These are phyloP conservation scores for Kwoniella botswanensis DNA, from an alignment of 768 basidiomycete genomes.

Conservation along the genomic window DNA sequence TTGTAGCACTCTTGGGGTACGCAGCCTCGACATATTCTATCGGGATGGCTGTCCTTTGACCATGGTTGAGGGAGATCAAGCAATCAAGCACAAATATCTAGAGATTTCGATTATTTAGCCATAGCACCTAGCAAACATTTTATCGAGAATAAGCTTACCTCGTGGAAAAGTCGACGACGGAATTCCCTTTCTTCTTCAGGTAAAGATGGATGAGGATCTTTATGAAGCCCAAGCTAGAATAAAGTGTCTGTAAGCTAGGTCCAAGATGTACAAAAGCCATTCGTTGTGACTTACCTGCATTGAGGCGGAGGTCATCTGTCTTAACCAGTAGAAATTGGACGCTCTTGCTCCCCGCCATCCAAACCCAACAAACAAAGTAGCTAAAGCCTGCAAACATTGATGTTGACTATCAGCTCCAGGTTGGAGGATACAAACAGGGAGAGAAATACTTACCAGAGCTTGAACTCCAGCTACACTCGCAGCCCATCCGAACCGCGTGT, in stretches of 20 bases:
- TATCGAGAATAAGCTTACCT: constrained; percentile 17
- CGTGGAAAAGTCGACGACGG: constrained; percentile 48
- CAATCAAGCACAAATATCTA: constrained; percentile 44
- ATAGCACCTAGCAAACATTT: neutral
- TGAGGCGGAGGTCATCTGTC: constrained; percentile 43
- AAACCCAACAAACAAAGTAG: constrained; percentile 48
- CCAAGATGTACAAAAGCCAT: neutral
- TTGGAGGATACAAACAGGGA: neutral
- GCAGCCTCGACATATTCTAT: constrained; percentile 43
- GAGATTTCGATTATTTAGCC: neutral
- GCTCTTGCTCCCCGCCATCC: constrained; percentile 49
- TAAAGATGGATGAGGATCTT: constrained; percentile 47
- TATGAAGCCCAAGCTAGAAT: constrained; percentile 44
- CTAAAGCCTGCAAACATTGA: constrained; percentile 21
- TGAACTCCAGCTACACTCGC: constrained; percentile 51
- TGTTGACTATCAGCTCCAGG: neutral
- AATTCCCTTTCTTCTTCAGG: constrained; percentile 45
- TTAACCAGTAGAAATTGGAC: constrained; percentile 51
- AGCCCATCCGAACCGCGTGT: constrained; percentile 51
- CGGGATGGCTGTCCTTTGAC: constrained; percentile 43
- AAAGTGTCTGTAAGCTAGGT: constrained; percentile 12
- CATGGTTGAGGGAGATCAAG: constrained; percentile 49
- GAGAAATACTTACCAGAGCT: constrained; percentile 32
- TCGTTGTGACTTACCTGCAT: constrained; percentile 27
- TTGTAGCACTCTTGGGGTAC: constrained; percentile 29